These are phyloP conservation scores for Jamesozyma rosinii DNA, from an alignment of 805 yeast genomes.

Conservation along the genomic window DNA sequence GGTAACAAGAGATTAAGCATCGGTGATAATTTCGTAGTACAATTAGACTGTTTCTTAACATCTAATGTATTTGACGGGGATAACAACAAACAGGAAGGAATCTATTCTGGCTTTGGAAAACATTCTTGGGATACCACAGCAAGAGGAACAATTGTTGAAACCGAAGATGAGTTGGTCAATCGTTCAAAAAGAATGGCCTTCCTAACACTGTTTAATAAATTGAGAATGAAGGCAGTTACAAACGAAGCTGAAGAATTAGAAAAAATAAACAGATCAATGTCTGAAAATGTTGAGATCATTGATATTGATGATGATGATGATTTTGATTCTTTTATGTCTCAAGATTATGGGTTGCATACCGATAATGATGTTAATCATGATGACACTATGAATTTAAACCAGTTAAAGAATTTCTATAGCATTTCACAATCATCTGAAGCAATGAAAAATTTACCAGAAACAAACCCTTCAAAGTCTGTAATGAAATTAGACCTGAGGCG, in stretches of 20 bases:
- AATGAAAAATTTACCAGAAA: constrained; percentile 49
- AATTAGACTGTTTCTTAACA: constrained; percentile 55
- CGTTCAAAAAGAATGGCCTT: constrained; percentile 50
- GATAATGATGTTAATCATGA: constrained; percentile 15
- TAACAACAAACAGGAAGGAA: neutral
- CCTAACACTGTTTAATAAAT: constrained; percentile 43
- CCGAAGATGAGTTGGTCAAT: constrained; percentile 42
- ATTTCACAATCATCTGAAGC: constrained; percentile 59
- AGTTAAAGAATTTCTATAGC: constrained; percentile 63
- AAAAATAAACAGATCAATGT: constrained; percentile 1
- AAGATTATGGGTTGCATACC: constrained; percentile 4
- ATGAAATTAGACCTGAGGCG: constrained; percentile 55
- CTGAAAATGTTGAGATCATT: constrained; percentile 24
- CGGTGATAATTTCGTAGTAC: constrained; percentile 70
- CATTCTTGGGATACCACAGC: constrained; percentile 6
- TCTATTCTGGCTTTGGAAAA: neutral
- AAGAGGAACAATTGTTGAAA: constrained; percentile 34
- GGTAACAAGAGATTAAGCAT: constrained; percentile 46
- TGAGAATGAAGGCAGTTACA: constrained; percentile 27
- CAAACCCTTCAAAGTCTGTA: constrained; percentile 40
- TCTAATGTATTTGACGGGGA: constrained; percentile 24
- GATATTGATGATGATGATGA: constrained; percentile 32
- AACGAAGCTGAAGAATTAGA: constrained; percentile 13
- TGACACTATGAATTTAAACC: constrained; percentile 53
- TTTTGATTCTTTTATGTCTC: constrained; percentile 9